Evolutionary conservation across 352 stramenopile species (phyloP).

Genomic region (Globisporangium iwayamae): DNA sequence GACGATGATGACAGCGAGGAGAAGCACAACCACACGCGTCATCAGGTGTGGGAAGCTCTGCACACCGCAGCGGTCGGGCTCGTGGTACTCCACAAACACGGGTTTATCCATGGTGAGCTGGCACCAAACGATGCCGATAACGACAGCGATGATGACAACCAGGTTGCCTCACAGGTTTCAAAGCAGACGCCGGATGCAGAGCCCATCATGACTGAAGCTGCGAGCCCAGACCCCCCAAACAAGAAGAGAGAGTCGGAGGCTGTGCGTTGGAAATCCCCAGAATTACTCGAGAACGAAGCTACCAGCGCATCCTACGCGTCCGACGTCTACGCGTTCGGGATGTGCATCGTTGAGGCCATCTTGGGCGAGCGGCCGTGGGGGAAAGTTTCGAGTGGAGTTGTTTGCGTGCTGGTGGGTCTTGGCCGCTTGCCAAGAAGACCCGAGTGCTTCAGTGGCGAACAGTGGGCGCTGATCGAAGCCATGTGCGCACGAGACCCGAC

Average conservation of each 20-base stretch:
- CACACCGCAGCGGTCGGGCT: not conserved
- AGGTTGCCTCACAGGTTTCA: not conserved
- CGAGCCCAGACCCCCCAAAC: not conserved
- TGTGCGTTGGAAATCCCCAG: not conserved
- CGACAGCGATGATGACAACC: not conserved
- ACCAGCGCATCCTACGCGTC: not conserved
- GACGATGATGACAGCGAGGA: not conserved
- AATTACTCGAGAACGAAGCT: not conserved
- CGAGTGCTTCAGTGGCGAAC: not conserved
- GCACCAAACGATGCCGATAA: not conserved
- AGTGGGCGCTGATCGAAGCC: not conserved
- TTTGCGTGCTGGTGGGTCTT: not conserved
- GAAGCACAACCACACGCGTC: not conserved
- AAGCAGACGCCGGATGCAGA: not conserved
- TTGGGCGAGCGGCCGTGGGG: not conserved
- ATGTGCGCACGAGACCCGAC: not conserved
- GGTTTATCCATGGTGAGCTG: not conserved
- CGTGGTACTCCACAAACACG: not conserved
- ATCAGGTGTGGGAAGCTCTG: not conserved
- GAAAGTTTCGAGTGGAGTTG: not conserved
- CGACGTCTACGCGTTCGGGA: conserved; percentile 1
- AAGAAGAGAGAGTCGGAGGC: not conserved
- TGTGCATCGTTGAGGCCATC: conserved; percentile 3
- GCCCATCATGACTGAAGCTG: not conserved
- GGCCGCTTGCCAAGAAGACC: not conserved